Evolutionary conservation across 2,329 filamentous ascomycete genomes (phyloP), one percentile per base, ranked within the genome.

Genomic region (Lojkania enalia): DNA sequence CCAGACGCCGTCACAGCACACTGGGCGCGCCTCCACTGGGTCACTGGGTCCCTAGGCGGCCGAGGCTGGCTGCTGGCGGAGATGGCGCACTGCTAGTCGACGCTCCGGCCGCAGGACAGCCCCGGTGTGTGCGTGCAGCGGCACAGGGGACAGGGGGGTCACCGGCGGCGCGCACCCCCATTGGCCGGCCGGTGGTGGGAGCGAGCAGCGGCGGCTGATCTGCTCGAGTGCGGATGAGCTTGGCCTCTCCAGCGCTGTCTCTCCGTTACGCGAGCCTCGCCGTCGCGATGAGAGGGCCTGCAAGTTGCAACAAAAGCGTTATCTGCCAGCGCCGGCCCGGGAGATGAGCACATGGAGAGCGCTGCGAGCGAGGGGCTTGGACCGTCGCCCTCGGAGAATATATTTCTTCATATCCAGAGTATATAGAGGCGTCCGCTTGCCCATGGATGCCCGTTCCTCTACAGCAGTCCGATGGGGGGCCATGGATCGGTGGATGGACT

Each of bases 181-280:
- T n/a, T 7, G 7, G 7, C 23, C 23, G 23, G 7, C 33, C 32
- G 41, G 43, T 44, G 42, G 35, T 29, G 37, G 39, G 47, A 48
- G 46, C 40, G 47, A 45, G 49, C 36, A 44, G 50, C 49, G 51
- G 57, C 60, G 57, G 58, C 58, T 61, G 60, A 60, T 63, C 52
- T 41, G 38, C 48, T 49, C 52, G 51, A 51, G 52, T 51, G 37
- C 43, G 51, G 30, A 33, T 46, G 52, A 52, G 52, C 57, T 57
- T 57, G 57, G 44, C 51, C 42, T 32, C 33, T 41, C 39, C 41
- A 44, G 48, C 46, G 42, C 52, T 54, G 44, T 39, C 49, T 42
- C 25, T 48, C 43, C 39, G 40, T 52, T 53, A 55, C 52, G 50
- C 50, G 50, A 51, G 40, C 37, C 36, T 50, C 42, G 9, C 35